These are phyloP conservation scores for Cyberlindnera maclurae DNA, from an alignment of 805 yeast species.

Conservation along the genomic window DNA sequence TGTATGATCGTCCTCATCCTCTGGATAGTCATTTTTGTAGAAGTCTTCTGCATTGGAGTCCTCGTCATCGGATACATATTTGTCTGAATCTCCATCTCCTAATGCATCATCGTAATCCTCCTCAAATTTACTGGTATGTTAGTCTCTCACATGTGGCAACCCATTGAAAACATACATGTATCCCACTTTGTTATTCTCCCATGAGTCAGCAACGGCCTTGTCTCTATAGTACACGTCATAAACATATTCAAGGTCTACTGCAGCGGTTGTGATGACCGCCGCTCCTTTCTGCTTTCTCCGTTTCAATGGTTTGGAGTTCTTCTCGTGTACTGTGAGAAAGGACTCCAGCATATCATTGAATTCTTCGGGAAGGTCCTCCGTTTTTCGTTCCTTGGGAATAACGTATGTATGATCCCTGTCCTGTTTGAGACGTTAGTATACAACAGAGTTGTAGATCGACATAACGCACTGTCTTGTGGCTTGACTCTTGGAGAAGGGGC, in stretches of 20 bases:
- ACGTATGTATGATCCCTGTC: slow-evolving; percentile 22
- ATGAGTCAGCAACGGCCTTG: slow-evolving; percentile 48
- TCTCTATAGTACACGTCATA: slow-evolving; percentile 82
- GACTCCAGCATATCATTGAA: slow-evolving; percentile 69
- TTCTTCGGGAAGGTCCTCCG: slow-evolving; percentile 45
- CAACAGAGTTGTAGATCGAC: background rate
- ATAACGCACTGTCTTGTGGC: slow-evolving; percentile 10
- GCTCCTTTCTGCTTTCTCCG: slow-evolving; percentile 19
- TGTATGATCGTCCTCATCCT: slow-evolving; percentile 69
- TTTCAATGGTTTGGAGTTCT: slow-evolving; percentile 16
- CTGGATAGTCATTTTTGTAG: slow-evolving; percentile 91
- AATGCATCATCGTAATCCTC: slow-evolving; percentile 31
- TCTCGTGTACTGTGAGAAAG: slow-evolving; percentile 35
- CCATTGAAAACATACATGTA: slow-evolving; percentile 21
- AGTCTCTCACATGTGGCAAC: background rate
- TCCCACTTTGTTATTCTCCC: slow-evolving; percentile 29
- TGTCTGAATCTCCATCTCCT: slow-evolving; percentile 31
- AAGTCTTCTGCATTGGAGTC: slow-evolving; percentile 90
- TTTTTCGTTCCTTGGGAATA: slow-evolving; percentile 19
- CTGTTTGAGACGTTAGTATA: slow-evolving; percentile 7
- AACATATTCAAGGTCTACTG: slow-evolving; percentile 60
- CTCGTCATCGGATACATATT: slow-evolving; percentile 58
- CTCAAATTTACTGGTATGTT: slow-evolving; percentile 28
- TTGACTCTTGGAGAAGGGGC: slow-evolving; percentile 22
- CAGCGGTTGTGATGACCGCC: slow-evolving; percentile 1